Evolutionary conservation across 305 asterid species (phyloP).

Genomic region (Fraxinus sp.): DNA sequence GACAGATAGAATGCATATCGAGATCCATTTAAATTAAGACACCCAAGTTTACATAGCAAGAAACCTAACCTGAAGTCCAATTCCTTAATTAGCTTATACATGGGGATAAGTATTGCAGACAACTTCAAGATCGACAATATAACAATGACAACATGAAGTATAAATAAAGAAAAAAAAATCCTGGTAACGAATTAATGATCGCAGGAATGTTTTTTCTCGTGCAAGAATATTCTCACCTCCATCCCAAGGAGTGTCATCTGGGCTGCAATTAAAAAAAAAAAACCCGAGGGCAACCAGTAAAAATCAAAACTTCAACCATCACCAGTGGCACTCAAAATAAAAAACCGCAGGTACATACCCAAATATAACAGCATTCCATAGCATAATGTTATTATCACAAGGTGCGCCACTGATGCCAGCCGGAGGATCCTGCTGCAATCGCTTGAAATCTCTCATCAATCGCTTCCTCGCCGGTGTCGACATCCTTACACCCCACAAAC

Average conservation of each 20-base stretch:
- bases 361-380: slow-evolving; percentile 88
- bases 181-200: background rate
- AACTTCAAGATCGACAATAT: background rate
- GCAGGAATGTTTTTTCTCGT: background rate
- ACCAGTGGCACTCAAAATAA: slow-evolving; percentile 12
- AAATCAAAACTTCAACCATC: background rate
- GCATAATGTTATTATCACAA: slow-evolving; percentile 69
- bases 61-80: background rate
- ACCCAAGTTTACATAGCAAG: background rate
- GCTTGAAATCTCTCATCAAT: slow-evolving; percentile 84
- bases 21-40: background rate
- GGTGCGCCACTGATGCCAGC: slow-evolving; percentile 92
- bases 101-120: background rate
- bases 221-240: slow-evolving; percentile 56
- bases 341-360: slow-evolving; percentile 43
- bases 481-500: slow-evolving; percentile 48
- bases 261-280: slow-evolving; percentile 43
- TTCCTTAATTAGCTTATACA: background rate
- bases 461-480: slow-evolving; percentile 83
- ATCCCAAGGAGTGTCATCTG: slow-evolving; percentile 83
- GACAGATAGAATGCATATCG: background rate
- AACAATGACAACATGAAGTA: background rate
- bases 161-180: background rate
- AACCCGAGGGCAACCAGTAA: slow-evolving; percentile 12
- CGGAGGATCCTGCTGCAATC: slow-evolving; percentile 84